These are phyloP conservation scores for Fusarium algeriense DNA, from an alignment of 2,329 filamentous ascomycete genomes.

Conservation along the genomic window DNA sequence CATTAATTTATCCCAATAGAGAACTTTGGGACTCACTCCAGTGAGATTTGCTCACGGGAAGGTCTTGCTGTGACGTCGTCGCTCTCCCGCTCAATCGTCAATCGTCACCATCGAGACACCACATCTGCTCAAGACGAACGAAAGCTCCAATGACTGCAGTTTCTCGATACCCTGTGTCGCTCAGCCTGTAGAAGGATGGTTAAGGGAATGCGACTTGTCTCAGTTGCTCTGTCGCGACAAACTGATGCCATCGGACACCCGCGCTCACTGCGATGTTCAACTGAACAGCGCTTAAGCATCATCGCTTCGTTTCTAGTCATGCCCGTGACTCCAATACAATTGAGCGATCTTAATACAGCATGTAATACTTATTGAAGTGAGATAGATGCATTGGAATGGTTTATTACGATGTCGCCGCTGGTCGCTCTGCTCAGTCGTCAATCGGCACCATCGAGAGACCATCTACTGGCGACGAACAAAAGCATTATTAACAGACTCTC, in stretches of 20 bases:
- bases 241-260: not conserved
- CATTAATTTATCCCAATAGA: rapidly evolving
- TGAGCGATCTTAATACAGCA: no score
- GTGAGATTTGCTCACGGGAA: rapidly evolving
- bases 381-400: no score
- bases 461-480: not conserved
- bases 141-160: rapidly evolving
- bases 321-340: no score
- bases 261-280: no score
- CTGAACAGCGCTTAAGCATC: no score
- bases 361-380: rapidly evolving
- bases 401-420: not conserved
- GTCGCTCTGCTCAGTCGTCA: not conserved
- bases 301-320: no score
- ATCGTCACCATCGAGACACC: not conserved
- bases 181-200: not conserved
- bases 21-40: rapidly evolving
- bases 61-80: not conserved
- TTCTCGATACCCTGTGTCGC: no score
- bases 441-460: not conserved
- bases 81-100: not conserved
- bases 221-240: not conserved
- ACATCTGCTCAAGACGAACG: not conserved
- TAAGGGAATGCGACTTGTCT: rapidly evolving
- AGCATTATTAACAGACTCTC: not conserved